Evolutionary conservation across 2,329 filamentous ascomycete species (phyloP).

Genomic region (Annulohypoxylon truncatum): DNA sequence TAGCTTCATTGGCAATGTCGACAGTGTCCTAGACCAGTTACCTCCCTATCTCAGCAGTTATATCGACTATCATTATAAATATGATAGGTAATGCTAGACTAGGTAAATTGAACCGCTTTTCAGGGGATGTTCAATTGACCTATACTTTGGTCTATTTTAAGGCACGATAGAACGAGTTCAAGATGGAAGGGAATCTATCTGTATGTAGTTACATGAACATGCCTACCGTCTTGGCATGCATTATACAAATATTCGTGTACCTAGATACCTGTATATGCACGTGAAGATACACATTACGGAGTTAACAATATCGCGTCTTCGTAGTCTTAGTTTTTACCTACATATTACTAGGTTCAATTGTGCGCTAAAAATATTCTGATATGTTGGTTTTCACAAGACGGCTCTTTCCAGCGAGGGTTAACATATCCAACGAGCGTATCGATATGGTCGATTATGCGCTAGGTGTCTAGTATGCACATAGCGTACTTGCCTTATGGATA

Average conservation of each 20-base stretch:
- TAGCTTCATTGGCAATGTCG: background rate
- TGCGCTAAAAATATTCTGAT: background rate
- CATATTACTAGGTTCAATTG: background rate
- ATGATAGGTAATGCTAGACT: background rate
- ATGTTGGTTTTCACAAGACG: background rate
- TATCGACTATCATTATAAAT: background rate
- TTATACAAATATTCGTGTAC: background rate
- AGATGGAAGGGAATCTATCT: background rate
- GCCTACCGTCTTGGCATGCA: constrained; percentile 16
- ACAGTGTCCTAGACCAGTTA: background rate
- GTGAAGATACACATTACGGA: constrained; percentile 18
- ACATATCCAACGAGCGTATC: background rate
- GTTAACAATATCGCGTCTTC: constrained; percentile 22
- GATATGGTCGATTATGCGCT: background rate
- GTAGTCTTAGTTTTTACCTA: background rate
- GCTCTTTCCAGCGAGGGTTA: background rate
- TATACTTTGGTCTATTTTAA: constrained; percentile 24
- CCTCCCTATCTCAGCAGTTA: background rate
- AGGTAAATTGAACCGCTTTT: constrained; percentile 1
- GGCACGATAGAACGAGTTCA: constrained; percentile 1
- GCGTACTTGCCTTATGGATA: background rate
- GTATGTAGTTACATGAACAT: background rate
- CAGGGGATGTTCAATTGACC: background rate
- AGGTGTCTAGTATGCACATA: background rate
- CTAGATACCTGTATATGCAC: background rate